Base-by-base conservation (phyloP, 352 stramenopile genomes). In the Phytophthora constricta region DNA sequence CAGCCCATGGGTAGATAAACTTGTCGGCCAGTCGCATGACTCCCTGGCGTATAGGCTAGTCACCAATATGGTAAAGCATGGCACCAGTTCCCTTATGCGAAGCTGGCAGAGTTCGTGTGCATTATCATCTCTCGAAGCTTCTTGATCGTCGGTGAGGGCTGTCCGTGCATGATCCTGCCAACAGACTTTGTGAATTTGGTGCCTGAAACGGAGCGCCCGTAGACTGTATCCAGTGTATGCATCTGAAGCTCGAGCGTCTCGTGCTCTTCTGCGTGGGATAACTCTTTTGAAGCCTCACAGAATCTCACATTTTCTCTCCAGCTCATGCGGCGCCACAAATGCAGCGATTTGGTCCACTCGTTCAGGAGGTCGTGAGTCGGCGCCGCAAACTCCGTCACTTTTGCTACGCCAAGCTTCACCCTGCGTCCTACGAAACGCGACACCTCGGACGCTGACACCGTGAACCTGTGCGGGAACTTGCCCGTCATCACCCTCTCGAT, bases 261-360 rank as follows among this genome's bases (percentile, higher is more conserved):
- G n/a, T 79, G 73, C 70, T 93, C 82, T 25, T 93, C 79, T 1
- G 65, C 54, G 52, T 91, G 86, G 25, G 66, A 75, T 42, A 91
- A 55, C 10, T 85, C 71, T 10, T 58, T 71, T 34, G 77, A 74
- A 54, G 71, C 65, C 37, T 92, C 82, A 26, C 92, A 92, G 73
- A 93, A 93, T 65, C 84, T 92, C 66, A 93, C 86, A 59, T 93
- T 87, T 49, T 93, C 86, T 59, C 91, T 91, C 86, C 86, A 93
- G 73, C 89, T 93, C 86, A 93, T 93, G 47, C 86, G 86, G 17
- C 84, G 83, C 86, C 86, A 93, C 14, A 93, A 70, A 42, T 93
- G 86, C 64, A 93, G 66, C 47, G 86, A 77, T 64, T 93, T 93
- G 53, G 86, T 84, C 86, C 86, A 93, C 66, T 93, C 86, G 66